A percentile compares a stretch with the other conserved stretches of the same genome.
These are phyloP conservation scores for Serendipita vermifera DNA, from an alignment of 768 basidiomycete genomes.

Conservation along the genomic window DNA sequence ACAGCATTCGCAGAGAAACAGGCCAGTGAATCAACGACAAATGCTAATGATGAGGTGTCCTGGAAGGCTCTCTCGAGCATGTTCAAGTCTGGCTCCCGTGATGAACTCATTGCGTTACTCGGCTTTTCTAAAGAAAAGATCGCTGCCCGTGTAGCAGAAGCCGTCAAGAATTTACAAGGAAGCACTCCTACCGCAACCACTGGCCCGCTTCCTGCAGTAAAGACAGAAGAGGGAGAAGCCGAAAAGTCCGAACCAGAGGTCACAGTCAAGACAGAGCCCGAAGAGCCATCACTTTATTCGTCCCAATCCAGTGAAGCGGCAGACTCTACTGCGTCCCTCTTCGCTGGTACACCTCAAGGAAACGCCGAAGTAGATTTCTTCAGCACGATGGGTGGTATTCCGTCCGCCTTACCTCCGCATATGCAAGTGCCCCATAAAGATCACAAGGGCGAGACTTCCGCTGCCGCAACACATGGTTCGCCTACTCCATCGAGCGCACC, in stretches of 20 bases:
- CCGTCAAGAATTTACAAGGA: conserved; percentile 48
- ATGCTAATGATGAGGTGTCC: conserved; percentile 33
- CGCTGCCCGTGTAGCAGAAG: conserved; percentile 62
- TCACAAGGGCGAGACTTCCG: conserved; percentile 73
- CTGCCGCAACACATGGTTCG: conserved; percentile 91
- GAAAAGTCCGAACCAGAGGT: conserved; percentile 8
- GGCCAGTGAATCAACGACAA: conserved; percentile 21
- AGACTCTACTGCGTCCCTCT: conserved; percentile 54
- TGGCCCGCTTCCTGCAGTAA: conserved; percentile 21
- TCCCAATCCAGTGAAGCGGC: conserved; percentile 8
- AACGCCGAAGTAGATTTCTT: conserved; percentile 79
- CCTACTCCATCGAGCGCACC: conserved; percentile 64
- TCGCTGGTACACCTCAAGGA: conserved; percentile 50
- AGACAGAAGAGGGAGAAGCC: conserved; percentile 29
- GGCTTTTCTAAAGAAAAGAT: conserved; percentile 89
- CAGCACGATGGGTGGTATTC: conserved; percentile 52
- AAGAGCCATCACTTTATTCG: neutral
- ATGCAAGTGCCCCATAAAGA: conserved; percentile 67
- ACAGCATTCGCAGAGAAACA: conserved; percentile 57
- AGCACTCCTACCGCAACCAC: conserved; percentile 32
- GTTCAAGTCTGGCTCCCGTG: conserved; percentile 78
- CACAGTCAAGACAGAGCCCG: neutral
- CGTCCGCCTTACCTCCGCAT: conserved; percentile 29
- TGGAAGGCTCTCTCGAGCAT: conserved; percentile 86
- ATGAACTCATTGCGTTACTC: conserved; percentile 78